phyloP scores from a whole-genome alignment of 768 basidiomycete species.

The Sistotremastrum suecicum region DNA sequence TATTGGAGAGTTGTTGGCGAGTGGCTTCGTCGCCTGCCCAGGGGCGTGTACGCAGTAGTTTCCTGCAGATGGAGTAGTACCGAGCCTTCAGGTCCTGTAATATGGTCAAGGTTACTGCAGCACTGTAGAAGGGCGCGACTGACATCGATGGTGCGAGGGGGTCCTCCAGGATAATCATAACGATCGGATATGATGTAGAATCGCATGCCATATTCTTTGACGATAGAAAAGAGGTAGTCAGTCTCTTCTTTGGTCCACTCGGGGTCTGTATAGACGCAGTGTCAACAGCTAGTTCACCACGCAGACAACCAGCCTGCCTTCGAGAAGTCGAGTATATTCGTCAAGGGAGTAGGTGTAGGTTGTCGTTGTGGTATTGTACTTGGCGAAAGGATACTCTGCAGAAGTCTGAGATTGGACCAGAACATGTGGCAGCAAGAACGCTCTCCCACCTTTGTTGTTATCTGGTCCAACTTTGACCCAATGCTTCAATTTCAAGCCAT shows the following conservation, averaged over 20 bases:
- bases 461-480: constrained; percentile 63
- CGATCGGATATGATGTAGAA: constrained; percentile 88
- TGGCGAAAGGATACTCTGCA: constrained; percentile 67
- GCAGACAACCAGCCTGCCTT: constrained; percentile 31
- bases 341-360: constrained; percentile 66
- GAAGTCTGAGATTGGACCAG: neutral
- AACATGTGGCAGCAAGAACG: neutral
- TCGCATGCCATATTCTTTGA: constrained; percentile 70
- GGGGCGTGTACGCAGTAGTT: constrained; percentile 70
- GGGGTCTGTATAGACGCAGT: constrained; percentile 30
- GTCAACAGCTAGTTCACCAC: neutral
- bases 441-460: constrained; percentile 1
- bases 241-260: constrained; percentile 93
- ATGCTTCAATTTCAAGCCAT: constrained; percentile 59
- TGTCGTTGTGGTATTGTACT: constrained; percentile 61
- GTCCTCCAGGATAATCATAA: constrained; percentile 57
- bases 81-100: constrained; percentile 82
- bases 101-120: neutral
- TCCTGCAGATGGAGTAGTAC: constrained; percentile 85
- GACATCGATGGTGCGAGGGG: constrained; percentile 57
- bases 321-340: constrained; percentile 71
- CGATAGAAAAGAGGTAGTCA: constrained; percentile 74
- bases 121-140: constrained; percentile 4
- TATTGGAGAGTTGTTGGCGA: constrained; percentile 52
- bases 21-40: constrained; percentile 71